These are phyloP conservation scores for Chaetomium globosum DNA, from an alignment of 2,329 filamentous ascomycete species.

Conservation along the genomic window DNA sequence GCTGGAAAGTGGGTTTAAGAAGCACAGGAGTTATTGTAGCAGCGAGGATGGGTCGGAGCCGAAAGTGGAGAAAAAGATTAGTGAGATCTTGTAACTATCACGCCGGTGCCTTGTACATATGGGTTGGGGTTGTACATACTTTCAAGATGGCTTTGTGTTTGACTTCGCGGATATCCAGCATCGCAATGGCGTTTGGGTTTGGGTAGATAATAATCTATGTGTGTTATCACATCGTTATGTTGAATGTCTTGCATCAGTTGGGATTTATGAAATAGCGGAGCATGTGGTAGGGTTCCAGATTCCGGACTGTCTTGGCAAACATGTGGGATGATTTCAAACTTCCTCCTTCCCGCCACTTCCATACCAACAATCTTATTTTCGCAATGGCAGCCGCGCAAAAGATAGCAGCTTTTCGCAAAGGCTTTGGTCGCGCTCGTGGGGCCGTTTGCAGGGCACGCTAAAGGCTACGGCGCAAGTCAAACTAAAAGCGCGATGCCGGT, in stretches of 20 bases:
- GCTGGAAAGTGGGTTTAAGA: constrained; percentile 19
- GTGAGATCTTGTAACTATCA: constrained; percentile 24
- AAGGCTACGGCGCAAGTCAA: too few species aligned
- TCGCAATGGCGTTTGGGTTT: background rate
- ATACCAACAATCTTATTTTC: too few species aligned
- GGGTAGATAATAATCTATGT: background rate
- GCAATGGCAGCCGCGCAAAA: too few species aligned
- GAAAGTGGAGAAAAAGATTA: constrained; percentile 28
- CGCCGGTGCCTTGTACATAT: background rate
- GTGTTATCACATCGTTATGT: too few species aligned
- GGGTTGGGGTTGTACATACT: background rate
- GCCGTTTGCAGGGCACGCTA: background rate
- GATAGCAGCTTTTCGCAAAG: too few species aligned
- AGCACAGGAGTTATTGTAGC: constrained; percentile 25
- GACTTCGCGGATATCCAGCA: background rate
- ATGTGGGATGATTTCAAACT: too few species aligned
- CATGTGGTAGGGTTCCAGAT: too few species aligned
- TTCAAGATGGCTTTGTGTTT: background rate
- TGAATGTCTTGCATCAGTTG: too few species aligned
- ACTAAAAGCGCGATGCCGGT: background rate
- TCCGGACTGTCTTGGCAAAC: too few species aligned
- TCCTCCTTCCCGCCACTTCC: too few species aligned
- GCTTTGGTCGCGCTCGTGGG: too few species aligned
- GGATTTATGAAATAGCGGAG: too few species aligned
- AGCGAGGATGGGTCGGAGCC: constrained; percentile 29